phyloP scores from a whole-genome alignment of 768 basidiomycete species.

The Leccinum uliginosum region DNA sequence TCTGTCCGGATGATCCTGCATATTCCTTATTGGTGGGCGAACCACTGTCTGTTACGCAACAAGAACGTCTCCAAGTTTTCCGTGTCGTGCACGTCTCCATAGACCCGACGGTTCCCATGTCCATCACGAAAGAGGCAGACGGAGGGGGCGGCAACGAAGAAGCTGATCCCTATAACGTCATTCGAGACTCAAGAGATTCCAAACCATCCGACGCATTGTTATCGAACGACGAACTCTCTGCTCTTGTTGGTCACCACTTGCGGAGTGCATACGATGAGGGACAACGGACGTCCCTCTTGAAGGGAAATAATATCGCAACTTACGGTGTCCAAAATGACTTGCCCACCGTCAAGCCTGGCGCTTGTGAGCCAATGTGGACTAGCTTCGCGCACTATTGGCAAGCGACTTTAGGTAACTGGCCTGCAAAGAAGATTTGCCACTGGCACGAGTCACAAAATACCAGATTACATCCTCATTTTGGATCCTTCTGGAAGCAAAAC shows the following conservation, averaged over 20 bases:
- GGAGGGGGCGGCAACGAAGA: constrained; percentile 39
- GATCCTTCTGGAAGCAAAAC: constrained; percentile 36
- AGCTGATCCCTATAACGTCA: constrained; percentile 61
- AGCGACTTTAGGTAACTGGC: constrained; percentile 61
- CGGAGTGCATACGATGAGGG: constrained; percentile 71
- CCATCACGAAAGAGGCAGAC: constrained; percentile 19
- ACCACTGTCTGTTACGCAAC: constrained; percentile 51
- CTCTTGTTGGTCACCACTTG: constrained; percentile 38
- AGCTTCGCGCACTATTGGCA: constrained; percentile 89
- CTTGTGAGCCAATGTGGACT: constrained; percentile 78
- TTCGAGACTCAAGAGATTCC: constrained; percentile 69
- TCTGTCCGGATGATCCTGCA: constrained; percentile 72
- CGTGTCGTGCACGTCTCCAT: constrained; percentile 70
- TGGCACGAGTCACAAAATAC: constrained; percentile 8
- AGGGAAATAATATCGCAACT: constrained; percentile 28
- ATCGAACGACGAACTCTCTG: constrained; percentile 48
- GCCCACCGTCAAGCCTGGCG: constrained; percentile 44
- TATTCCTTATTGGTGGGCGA: constrained; percentile 75
- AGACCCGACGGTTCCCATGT: constrained; percentile 49
- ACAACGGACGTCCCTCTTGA: constrained; percentile 18
- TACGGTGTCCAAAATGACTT: constrained; percentile 50
- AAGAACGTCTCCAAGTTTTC: constrained; percentile 50
- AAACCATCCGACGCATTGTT: constrained; percentile 65
- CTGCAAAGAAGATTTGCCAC: background rate
- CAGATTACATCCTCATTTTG: constrained; percentile 89